Evolutionary conservation across 2,329 filamentous ascomycete genomes (phyloP).

Genomic region (Hymenoscyphus linearis): DNA sequence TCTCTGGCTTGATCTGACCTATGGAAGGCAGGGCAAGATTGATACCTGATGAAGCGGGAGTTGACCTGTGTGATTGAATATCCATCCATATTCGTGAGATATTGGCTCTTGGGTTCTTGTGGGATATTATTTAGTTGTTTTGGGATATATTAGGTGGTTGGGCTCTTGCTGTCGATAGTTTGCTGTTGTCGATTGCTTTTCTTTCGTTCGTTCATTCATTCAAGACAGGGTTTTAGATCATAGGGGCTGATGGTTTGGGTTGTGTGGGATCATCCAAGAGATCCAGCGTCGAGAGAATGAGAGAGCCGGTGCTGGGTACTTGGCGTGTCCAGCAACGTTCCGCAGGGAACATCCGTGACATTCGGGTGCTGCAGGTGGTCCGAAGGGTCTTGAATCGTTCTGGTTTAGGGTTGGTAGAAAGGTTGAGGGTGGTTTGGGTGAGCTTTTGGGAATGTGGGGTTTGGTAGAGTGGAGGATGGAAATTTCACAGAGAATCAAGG

Average conservation of each 20-base stretch:
- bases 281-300: slow-evolving; percentile 9
- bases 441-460: too few species aligned
- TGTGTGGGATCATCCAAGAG: not conserved
- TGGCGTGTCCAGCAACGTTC: slow-evolving; percentile 6
- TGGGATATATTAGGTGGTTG: not conserved
- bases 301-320: slow-evolving; percentile 1
- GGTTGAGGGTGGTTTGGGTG: not conserved
- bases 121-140: not conserved
- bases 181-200: not conserved
- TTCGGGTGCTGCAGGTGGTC: slow-evolving; percentile 2
- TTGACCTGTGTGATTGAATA: too few species aligned
- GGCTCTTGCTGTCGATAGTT: not conserved
- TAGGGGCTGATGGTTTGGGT: not conserved
- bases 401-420: not conserved
- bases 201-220: not conserved
- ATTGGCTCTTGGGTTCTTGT: not conserved
- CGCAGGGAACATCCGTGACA: slow-evolving; percentile 5
- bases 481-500: too few species aligned
- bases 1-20: too few species aligned
- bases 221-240: not conserved
- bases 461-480: too few species aligned
- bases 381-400: slow-evolving; percentile 1
- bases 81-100: too few species aligned
- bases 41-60: too few species aligned
- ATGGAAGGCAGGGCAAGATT: too few species aligned